A percentile compares a stretch with the other conserved stretches of the same genome.
Conservation (phyloP, 352 stramenopile genomes). For the Globisporangium acanthophoron region DNA sequence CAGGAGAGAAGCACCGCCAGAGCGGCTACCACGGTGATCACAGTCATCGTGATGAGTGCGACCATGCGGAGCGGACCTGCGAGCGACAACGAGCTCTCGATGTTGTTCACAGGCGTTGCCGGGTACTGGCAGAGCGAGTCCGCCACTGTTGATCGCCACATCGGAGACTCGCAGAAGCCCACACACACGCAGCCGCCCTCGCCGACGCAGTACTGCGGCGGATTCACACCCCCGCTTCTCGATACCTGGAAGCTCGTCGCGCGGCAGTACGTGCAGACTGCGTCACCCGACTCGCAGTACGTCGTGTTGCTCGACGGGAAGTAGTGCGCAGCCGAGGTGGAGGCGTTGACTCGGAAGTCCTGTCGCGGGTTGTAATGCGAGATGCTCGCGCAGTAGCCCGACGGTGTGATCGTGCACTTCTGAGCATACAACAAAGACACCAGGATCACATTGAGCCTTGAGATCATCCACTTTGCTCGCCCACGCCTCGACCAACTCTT, state of each 20-base stretch:
- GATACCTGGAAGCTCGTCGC: constrained; percentile 4
- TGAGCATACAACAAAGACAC: not conserved
- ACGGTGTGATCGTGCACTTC: constrained; percentile 26
- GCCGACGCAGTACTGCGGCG: constrained; percentile 25
- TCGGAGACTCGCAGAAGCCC: constrained; percentile 27
- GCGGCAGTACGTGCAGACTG: constrained; percentile 18
- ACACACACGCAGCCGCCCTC: constrained; percentile 30
- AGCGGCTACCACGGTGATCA: constrained; percentile 6
- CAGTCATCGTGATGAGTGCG: constrained; percentile 2
- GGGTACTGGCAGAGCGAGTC: constrained; percentile 13
- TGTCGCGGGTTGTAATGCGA: constrained; percentile 16
- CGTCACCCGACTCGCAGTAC: constrained; percentile 34
- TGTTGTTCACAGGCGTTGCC: constrained; percentile 1
- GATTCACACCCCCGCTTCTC: constrained; percentile 3
- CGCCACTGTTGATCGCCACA: constrained; percentile 17
- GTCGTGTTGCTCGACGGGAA: constrained; percentile 45
- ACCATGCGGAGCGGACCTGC: not conserved
- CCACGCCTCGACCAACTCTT: not conserved
- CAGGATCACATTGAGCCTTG: too few relatives aligned
- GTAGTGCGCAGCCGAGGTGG: constrained; percentile 17
- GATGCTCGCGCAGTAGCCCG: constrained; percentile 29
- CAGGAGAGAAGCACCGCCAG: constrained; percentile 8
- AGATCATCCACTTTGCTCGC: not conserved
- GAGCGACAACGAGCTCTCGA: not conserved
- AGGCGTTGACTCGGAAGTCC: constrained; percentile 23